These are phyloP conservation scores for Lactarius evosmus DNA, from an alignment of 768 basidiomycete genomes.

Conservation along the genomic window DNA sequence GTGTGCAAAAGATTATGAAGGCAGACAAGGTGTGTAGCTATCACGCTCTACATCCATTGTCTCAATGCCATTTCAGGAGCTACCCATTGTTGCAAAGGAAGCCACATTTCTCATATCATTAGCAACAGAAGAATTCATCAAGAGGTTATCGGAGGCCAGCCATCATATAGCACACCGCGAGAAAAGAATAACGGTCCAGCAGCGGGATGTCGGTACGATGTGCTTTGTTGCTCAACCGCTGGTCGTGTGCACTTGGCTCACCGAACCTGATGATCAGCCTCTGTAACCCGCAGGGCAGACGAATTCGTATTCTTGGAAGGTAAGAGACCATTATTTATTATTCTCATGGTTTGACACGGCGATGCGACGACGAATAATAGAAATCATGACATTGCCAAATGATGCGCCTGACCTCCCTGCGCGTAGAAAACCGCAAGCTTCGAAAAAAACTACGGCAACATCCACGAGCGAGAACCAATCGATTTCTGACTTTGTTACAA, in stretches of 20 bases:
- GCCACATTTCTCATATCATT: slow-evolving; percentile 76
- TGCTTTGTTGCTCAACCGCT: background rate
- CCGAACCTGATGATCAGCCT: slow-evolving; percentile 39
- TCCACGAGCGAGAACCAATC: slow-evolving; percentile 35
- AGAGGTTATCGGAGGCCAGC: slow-evolving; percentile 66
- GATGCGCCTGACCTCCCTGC: slow-evolving; percentile 39
- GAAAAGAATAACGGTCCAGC: slow-evolving; percentile 69
- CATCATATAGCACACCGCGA: slow-evolving; percentile 68
- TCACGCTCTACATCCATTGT: background rate
- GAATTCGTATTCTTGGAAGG: slow-evolving; percentile 81
- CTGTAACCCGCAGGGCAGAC: slow-evolving; percentile 60
- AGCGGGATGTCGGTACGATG: slow-evolving; percentile 71
- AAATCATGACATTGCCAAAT: slow-evolving; percentile 55
- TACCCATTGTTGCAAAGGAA: slow-evolving; percentile 72
- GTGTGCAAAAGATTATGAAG: slow-evolving; percentile 82
- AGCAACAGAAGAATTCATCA: slow-evolving; percentile 87
- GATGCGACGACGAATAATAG: slow-evolving; percentile 34
- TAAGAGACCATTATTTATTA: slow-evolving; percentile 31
- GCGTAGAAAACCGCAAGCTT: slow-evolving; percentile 44
- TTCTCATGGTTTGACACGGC: background rate
- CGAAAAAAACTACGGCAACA: slow-evolving; percentile 24
- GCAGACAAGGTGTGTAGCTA: slow-evolving; percentile 64
- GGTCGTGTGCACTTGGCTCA: background rate
- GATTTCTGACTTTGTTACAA: slow-evolving; percentile 50
- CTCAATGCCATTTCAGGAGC: slow-evolving; percentile 47